Percentiles rank a stretch among this genome's conserved stretches.
phyloP scores from a whole-genome alignment of 768 basidiomycete genomes.

The Kwoniella dejecticola region DNA sequence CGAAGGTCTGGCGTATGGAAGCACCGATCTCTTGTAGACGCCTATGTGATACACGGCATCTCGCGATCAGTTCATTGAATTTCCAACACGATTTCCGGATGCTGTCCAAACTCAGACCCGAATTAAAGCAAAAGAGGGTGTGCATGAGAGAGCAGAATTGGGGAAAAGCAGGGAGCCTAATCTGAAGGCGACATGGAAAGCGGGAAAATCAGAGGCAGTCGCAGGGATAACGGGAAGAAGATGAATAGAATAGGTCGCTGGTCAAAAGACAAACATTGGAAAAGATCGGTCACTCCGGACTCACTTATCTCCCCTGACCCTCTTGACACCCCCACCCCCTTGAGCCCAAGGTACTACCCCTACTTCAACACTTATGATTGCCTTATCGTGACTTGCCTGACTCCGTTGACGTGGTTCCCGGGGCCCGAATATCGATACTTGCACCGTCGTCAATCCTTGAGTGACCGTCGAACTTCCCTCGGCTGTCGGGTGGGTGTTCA shows the following conservation, averaged over 20 bases:
- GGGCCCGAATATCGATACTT: conserved; percentile 87
- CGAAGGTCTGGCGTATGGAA: conserved; percentile 89
- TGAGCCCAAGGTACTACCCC: conserved; percentile 84
- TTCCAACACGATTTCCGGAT: no score
- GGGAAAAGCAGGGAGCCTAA: no score
- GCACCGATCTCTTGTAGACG: conserved; percentile 83
- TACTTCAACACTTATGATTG: conserved; percentile 85
- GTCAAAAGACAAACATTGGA: no score
- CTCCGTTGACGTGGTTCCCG: conserved; percentile 81
- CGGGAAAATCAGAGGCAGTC: conserved; percentile 1
- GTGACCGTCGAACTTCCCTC: conserved; percentile 82
- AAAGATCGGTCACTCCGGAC: conserved; percentile 52
- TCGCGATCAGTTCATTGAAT: no score
- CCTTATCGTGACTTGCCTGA: conserved; percentile 81
- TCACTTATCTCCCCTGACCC: conserved; percentile 84
- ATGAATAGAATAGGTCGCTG: no score
- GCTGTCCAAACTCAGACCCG: no score
- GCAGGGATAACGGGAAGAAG: no score
- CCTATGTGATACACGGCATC: no score
- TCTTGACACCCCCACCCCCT: conserved; percentile 63
- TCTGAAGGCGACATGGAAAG: no score
- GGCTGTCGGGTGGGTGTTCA: conserved; percentile 68
- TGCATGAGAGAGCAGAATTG: no score
- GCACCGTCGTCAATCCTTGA: conserved; percentile 87
- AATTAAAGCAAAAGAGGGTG: no score